These are phyloP conservation scores for Fusarium praegraminearum DNA, from an alignment of 2,329 filamentous ascomycete genomes.

Conservation along the genomic window DNA sequence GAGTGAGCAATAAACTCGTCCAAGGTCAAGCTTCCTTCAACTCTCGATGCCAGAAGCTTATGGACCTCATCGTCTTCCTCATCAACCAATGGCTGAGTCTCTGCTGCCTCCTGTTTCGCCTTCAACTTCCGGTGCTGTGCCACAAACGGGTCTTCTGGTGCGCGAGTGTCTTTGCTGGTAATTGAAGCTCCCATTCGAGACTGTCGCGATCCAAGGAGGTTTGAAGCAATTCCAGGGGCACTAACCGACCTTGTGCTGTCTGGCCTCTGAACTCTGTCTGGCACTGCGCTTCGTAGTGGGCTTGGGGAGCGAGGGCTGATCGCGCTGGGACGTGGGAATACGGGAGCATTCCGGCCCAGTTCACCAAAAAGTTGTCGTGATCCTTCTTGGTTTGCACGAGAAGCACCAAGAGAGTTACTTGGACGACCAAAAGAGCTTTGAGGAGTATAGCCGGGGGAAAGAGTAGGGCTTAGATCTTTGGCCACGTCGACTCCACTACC, in stretches of 20 bases:
- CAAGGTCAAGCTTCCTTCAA: conserved; percentile 71
- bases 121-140: conserved; percentile 64
- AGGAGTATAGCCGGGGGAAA: conserved; percentile 65
- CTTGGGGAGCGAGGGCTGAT: conserved; percentile 79
- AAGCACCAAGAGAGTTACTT: conserved; percentile 51
- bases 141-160: conserved; percentile 61
- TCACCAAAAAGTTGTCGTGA: conserved; percentile 67
- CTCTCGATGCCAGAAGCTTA: conserved; percentile 68
- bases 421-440: conserved; percentile 69
- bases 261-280: conserved; percentile 60
- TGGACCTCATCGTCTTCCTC: conserved; percentile 78
- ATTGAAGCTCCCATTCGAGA: conserved; percentile 56
- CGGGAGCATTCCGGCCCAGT: conserved; percentile 61
- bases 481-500: conserved; percentile 74
- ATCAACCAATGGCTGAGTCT: conserved; percentile 69
- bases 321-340: conserved; percentile 66
- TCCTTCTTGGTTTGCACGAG: conserved; percentile 58
- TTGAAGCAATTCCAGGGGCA: conserved; percentile 69
- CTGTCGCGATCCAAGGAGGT: conserved; percentile 60
- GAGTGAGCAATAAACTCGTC: conserved; percentile 76
- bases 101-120: conserved; percentile 68
- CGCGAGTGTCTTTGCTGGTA: conserved; percentile 52
- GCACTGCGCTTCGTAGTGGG: conserved; percentile 71
- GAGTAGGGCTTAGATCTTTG: conserved; percentile 70
- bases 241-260: conserved; percentile 70